Evolutionary conservation across 1,284 basidiomycete genomes (phyloP).

Genomic region (Microbotryum silenes-acaulis): DNA sequence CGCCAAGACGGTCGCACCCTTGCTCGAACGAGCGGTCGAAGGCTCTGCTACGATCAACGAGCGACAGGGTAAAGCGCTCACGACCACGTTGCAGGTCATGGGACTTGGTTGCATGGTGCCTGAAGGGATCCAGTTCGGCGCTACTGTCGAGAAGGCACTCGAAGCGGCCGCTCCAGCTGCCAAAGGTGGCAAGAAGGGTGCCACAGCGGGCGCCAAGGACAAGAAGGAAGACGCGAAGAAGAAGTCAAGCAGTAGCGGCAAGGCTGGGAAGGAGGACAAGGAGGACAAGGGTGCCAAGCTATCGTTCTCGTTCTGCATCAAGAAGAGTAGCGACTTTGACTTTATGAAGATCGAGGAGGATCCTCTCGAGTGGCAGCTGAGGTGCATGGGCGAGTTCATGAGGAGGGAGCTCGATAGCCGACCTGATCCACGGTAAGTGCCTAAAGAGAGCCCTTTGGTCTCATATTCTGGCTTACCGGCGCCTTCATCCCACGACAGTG

Average conservation of each 20-base stretch:
- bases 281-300: conserved; percentile 43
- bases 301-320: conserved; percentile 50
- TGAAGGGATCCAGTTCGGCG: conserved; percentile 26
- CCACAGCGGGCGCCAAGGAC: background rate
- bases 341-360: conserved; percentile 55
- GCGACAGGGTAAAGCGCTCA: conserved; percentile 41
- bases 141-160: conserved; percentile 10
- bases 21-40: conserved; percentile 44
- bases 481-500: conserved; percentile 32
- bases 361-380: conserved; percentile 57
- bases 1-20: conserved; percentile 43
- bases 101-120: conserved; percentile 47
- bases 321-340: conserved; percentile 44
- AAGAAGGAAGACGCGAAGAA: conserved; percentile 9
- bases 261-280: conserved; percentile 26
- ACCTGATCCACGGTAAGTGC: conserved; percentile 46
- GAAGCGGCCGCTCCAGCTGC: conserved; percentile 6
- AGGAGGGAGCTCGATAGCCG: conserved; percentile 59
- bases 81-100: conserved; percentile 44
- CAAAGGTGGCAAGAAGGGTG: background rate
- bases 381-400: conserved; percentile 62
- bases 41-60: conserved; percentile 39
- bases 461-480: too few relatives aligned
- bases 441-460: background rate
- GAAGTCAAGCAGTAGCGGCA: conserved; percentile 6